phyloP scores from a whole-genome alignment of 257 asterid species.

The Plantago ovata region DNA sequence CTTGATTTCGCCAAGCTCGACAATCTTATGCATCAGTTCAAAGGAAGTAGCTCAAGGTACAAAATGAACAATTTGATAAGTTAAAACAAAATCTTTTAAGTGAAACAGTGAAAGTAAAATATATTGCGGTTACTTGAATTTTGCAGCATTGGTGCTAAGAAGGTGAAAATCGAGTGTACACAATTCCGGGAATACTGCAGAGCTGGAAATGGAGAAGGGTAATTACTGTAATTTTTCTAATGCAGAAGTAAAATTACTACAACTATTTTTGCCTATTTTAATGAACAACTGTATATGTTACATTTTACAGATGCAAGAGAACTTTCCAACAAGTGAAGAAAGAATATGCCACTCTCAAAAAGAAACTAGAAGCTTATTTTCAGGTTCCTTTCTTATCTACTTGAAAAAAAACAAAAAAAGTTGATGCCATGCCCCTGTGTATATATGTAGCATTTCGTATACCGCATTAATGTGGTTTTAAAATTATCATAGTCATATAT shows the following conservation, averaged over 20 bases:
- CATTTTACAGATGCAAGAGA: conserved; percentile 56
- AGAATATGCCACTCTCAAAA: conserved; percentile 56
- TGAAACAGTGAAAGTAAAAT: too few relatives aligned
- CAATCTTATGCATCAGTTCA: conserved; percentile 64
- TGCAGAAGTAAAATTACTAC: too few relatives aligned
- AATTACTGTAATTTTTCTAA: conserved; percentile 8
- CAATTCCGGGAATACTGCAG: conserved; percentile 62
- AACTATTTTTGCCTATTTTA: too few relatives aligned
- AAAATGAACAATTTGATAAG: too few relatives aligned
- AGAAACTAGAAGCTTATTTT: conserved; percentile 71
- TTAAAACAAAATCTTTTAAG: too few relatives aligned
- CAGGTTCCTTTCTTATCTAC: conserved; percentile 38
- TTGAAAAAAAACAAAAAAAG: too few relatives aligned
- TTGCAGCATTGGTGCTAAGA: conserved; percentile 83
- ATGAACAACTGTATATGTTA: neutral
- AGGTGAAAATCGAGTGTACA: conserved; percentile 61
- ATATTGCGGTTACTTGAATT: neutral
- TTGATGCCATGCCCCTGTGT: too few relatives aligned
- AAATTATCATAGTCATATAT: too few relatives aligned
- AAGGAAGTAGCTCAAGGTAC: conserved; percentile 79
- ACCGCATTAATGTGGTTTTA: too few relatives aligned
- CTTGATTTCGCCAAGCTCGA: conserved; percentile 51
- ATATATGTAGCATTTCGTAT: neutral
- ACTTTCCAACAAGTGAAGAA: conserved; percentile 65
- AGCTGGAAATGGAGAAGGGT: conserved; percentile 72